phyloP scores from a whole-genome alignment of 257 asterid genomes.

The Anisodus acutangulus region DNA sequence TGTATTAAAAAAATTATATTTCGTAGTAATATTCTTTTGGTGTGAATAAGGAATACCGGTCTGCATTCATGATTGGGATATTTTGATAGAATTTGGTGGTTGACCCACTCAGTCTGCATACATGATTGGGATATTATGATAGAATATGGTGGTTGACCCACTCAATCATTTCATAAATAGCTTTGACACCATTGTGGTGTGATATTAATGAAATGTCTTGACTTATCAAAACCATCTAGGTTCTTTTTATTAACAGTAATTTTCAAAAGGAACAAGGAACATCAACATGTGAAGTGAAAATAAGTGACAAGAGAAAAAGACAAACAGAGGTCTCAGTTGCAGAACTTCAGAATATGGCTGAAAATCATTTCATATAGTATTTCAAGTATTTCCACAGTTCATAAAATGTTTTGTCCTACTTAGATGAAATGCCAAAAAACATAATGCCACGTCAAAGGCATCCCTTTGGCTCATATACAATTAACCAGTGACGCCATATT shows the following conservation, averaged over 20 bases:
- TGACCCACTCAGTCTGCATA: not conserved
- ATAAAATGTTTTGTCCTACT: not conserved
- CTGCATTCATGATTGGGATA: too few relatives aligned
- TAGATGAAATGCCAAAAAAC: not conserved
- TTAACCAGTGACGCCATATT: not conserved
- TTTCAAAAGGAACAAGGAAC: not conserved
- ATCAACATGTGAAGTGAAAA: not conserved
- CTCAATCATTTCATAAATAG: not conserved
- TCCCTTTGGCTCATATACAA: not conserved
- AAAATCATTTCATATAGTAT: not conserved
- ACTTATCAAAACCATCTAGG: not conserved
- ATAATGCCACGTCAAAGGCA: not conserved
- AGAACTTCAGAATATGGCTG: not conserved
- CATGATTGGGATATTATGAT: not conserved
- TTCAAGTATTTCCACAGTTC: not conserved
- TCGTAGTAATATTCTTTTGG: not conserved
- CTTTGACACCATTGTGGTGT: not conserved
- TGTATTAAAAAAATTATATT: not conserved
- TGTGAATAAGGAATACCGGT: not conserved
- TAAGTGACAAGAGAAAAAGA: not conserved
- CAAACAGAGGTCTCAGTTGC: not conserved
- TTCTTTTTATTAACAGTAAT: not conserved
- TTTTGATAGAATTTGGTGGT: too few relatives aligned
- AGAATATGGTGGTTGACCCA: not conserved
- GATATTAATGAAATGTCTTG: not conserved